Evolutionary conservation across 805 yeast genomes (phyloP).

Genomic region (Sugiyamaella floridensis): DNA sequence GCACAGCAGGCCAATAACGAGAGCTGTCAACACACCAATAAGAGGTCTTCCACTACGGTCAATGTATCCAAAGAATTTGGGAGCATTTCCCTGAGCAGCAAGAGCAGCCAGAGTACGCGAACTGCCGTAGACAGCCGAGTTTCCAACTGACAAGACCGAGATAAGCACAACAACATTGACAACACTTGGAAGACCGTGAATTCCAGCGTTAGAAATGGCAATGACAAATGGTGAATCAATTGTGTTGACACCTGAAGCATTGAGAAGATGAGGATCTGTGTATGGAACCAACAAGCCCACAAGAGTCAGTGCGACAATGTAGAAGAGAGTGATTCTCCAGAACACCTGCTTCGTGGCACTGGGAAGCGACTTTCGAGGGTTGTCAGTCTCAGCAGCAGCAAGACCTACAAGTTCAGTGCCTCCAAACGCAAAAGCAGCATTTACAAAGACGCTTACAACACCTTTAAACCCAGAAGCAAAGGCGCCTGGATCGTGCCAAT

Average conservation of each 20-base stretch:
- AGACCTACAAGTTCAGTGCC: conserved; percentile 69
- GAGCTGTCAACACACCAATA: conserved; percentile 44
- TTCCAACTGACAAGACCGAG: conserved; percentile 65
- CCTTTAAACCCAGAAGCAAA: conserved; percentile 60
- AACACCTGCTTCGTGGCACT: conserved; percentile 72
- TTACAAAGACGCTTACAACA: conserved; percentile 56
- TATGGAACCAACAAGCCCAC: conserved; percentile 66
- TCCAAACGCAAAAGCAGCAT: conserved; percentile 70
- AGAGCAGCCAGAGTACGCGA: conserved; percentile 61
- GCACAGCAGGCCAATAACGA: conserved; percentile 43
- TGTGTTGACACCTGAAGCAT: conserved; percentile 47
- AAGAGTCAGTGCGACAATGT: conserved; percentile 48
- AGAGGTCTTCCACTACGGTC: conserved; percentile 69
- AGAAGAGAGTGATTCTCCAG: conserved; percentile 69
- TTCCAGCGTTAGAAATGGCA: conserved; percentile 58
- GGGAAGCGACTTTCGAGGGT: conserved; percentile 62
- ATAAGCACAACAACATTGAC: conserved; percentile 63
- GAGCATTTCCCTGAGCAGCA: conserved; percentile 58
- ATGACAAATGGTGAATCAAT: conserved; percentile 66
- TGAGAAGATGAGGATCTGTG: conserved; percentile 41
- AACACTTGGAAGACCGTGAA: conserved; percentile 58
- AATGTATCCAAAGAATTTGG: conserved; percentile 50
- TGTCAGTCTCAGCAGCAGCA: conserved; percentile 67
- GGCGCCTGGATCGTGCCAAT: conserved; percentile 50
- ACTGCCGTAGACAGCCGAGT: conserved; percentile 59